Evolutionary conservation across 768 basidiomycete genomes (phyloP), one percentile per base, ranked within the genome.

Genomic region (Chalciporus pseudorubinellus): DNA sequence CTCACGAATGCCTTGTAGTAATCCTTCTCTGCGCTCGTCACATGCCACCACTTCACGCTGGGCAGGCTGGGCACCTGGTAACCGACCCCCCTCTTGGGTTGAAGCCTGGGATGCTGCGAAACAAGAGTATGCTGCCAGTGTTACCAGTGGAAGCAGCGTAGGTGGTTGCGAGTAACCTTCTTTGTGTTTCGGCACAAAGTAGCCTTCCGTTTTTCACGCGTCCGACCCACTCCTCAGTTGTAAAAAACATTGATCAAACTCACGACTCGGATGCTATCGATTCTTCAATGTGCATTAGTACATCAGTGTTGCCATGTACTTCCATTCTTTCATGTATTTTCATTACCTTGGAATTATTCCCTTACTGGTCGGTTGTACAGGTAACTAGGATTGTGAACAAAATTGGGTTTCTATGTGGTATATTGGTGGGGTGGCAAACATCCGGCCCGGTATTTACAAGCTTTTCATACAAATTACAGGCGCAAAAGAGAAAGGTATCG

Each of bases 51-150:
- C 47, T 18, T 44, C 67, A 18, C 62, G 51, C 12, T 63, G 67
- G 53, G 21, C 55, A 4, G 64, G 56, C 3, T 70, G 66, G 66
- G 59, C 55, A 10, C 59, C 60, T 38, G 68, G 61, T 44, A 62
- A 62, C 10, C 54, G 68, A 42, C 68, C 68, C 20, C 68, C 66
- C 34, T 63, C 71, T 46, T 77, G 74, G 76, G 63, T 74, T 21
- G 74, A 72, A 19, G 65, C 61, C 22, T 77, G 72, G 69, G 76
- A 79, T 28, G 51, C 62, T 6, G 48, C 51, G 50, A 73, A 69
- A 51, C 71, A 76, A 22, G 77, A 79, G 44, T 75, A 74, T 53
- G 77, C 77, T 16, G 60, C 76, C 9, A 72, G 76, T 8, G 62
- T 60, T 45, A 64, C 61, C 38, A 77, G 76, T 57, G 67, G 69